These are phyloP conservation scores for Allantophomopsis cytisporea DNA, from an alignment of 2,329 filamentous ascomycete genomes.

Conservation along the genomic window DNA sequence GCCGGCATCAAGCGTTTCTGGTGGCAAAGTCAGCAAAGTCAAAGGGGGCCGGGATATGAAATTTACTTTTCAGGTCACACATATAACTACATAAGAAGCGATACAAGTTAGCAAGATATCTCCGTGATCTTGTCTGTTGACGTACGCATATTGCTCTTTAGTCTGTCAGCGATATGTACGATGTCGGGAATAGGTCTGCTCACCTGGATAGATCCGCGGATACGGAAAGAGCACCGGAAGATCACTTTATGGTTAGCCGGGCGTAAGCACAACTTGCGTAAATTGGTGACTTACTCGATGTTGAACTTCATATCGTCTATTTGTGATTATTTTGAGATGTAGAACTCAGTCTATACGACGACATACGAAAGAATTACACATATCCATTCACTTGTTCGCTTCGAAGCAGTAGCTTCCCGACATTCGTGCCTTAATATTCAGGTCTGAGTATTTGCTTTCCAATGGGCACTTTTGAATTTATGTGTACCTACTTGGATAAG, in stretches of 20 bases:
- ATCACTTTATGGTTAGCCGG: constrained; percentile 30
- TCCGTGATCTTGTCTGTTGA: constrained; percentile 1
- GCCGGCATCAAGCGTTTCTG: constrained; percentile 73
- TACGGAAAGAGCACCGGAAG: constrained; percentile 63
- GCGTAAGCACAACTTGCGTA: neutral
- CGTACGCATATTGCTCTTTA: constrained; percentile 55
- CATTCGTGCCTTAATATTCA: too few relatives aligned
- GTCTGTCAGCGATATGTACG: constrained; percentile 16
- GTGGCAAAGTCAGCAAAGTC: neutral
- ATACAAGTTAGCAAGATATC: neutral
- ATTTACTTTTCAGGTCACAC: constrained; percentile 62
- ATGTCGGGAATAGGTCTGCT: constrained; percentile 1
- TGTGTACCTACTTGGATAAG: too few relatives aligned
- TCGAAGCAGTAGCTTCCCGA: too few relatives aligned
- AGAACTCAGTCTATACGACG: too few relatives aligned
- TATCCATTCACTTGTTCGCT: too few relatives aligned
- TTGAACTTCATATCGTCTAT: constrained; percentile 58
- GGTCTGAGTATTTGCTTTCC: too few relatives aligned
- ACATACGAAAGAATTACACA: too few relatives aligned
- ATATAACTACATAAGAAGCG: constrained; percentile 42
- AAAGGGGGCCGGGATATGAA: neutral
- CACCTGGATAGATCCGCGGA: constrained; percentile 54
- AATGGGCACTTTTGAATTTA: too few relatives aligned
- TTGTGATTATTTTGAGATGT: too few relatives aligned
- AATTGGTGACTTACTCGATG: constrained; percentile 45